Evolutionary conservation across 345 rosid genomes (phyloP), one percentile per base, ranked within the genome.

Genomic region (Hevea brasiliensis): DNA sequence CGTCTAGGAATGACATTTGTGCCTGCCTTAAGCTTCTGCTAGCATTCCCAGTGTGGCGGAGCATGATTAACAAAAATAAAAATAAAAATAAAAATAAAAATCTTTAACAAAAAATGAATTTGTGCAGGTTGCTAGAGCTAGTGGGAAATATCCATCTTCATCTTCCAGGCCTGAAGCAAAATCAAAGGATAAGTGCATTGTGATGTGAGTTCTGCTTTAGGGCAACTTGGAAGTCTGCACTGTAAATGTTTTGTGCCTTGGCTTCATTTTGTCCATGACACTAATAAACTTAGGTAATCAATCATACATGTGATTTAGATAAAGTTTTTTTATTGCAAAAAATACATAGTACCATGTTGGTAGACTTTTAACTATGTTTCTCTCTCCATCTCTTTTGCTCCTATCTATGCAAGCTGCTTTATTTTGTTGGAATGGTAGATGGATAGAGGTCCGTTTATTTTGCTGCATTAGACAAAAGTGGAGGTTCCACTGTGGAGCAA

Each of bases 171-270:
- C 85, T 1, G 96, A 90, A 0, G 79, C 87, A 72, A 94, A 92
- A 81, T 67, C 92, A 54, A 91, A 92, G 77, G 92, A 85, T 4
- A 92, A 84, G 81, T 92, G 97, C 81, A 82, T 65, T 71, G 75
- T 92, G 77, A 87, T 92, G 97, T 92, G 85, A 90, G 70, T 74
- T 69, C 62, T 0, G 48, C 20, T 17, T 12, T 20, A 35, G 45
- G 56, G 64, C 65, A 15, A 56, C 32, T 54, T 20, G 61, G 63
- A 72, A 70, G 60, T 53, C 37, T 68, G 61, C 54, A 63, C n/a
- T 83, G 87, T 87, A 87, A 84, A 84, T 87, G 76, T 61, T 68
- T 29, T 58, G 75, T 58, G 45, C 72, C 67, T 58, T 21, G 65
- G 75, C 51, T 68, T 76, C 61, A 61, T 42, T 73, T 62, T 66